Evolutionary conservation across 202 grass and related monocot species (phyloP).

Genomic region (Musa balbisiana): DNA sequence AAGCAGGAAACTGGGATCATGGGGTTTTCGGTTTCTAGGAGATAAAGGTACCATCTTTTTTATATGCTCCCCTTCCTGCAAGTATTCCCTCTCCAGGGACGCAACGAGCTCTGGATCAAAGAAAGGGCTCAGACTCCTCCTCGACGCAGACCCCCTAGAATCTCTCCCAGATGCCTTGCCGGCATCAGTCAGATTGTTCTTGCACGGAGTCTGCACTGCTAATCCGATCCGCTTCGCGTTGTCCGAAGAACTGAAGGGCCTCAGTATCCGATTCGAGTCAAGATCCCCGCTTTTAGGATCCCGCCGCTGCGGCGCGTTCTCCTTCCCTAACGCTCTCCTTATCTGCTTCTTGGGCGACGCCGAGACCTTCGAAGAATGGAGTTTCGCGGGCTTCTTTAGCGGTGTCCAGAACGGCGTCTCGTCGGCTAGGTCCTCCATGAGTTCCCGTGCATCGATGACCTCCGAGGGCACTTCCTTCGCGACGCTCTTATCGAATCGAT

Average conservation of each 20-base stretch:
- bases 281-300: slow-evolving; percentile 30
- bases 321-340: slow-evolving; percentile 38
- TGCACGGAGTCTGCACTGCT: slow-evolving; percentile 14
- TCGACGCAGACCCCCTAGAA: slow-evolving; percentile 23
- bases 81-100: slow-evolving; percentile 70
- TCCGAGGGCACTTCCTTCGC: slow-evolving; percentile 29
- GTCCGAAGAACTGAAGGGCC: slow-evolving; percentile 63
- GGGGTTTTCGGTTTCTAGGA: slow-evolving; percentile 33
- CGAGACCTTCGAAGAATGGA: slow-evolving; percentile 44
- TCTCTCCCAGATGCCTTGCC: slow-evolving; percentile 24
- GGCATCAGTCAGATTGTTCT: slow-evolving; percentile 30
- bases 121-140: slow-evolving; percentile 68
- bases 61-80: slow-evolving; percentile 61
- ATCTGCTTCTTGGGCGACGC: slow-evolving; percentile 45
- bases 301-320: slow-evolving; percentile 62
- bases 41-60: slow-evolving; percentile 34
- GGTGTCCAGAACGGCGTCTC: slow-evolving; percentile 41
- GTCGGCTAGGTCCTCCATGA: slow-evolving; percentile 82
- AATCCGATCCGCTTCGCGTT: slow-evolving; percentile 38
- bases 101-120: slow-evolving; percentile 82
- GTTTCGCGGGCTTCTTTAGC: slow-evolving; percentile 47
- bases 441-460: slow-evolving; percentile 84
- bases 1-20: slow-evolving; percentile 27
- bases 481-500: background rate
- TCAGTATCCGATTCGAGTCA: slow-evolving; percentile 44